phyloP scores from a whole-genome alignment of 2,329 filamentous ascomycete genomes.

The Didymellaceae sp. region DNA sequence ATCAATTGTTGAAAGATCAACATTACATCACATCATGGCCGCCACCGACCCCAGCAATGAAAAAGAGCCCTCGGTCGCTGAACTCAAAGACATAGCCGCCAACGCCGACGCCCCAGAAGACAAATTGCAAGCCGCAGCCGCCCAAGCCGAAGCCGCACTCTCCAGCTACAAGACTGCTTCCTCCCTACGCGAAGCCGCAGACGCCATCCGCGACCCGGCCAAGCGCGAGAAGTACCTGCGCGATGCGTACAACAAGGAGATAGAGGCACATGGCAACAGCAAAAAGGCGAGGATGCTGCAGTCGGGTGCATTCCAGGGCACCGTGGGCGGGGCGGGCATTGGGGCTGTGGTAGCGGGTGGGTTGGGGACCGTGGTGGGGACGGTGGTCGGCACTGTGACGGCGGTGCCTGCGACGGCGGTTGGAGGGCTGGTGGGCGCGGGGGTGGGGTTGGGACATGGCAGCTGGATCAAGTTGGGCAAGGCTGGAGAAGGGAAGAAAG shows the following conservation, averaged over 20 bases:
- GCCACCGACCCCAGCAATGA: slow-evolving; percentile 2
- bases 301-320: slow-evolving; percentile 51
- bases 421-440: slow-evolving; percentile 50
- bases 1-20: too few relatives aligned
- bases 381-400: slow-evolving; percentile 49
- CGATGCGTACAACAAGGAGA: slow-evolving; percentile 44
- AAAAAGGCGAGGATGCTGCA: slow-evolving; percentile 45
- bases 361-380: slow-evolving; percentile 51
- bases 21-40: too few relatives aligned
- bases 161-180: slow-evolving; percentile 37
- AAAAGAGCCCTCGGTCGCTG: slow-evolving; percentile 17
- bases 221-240: slow-evolving; percentile 45
- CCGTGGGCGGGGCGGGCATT: slow-evolving; percentile 51
- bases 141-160: slow-evolving; percentile 39
- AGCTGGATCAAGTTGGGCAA: slow-evolving; percentile 51
- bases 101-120: slow-evolving; percentile 29
- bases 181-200: slow-evolving; percentile 32
- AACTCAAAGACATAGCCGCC: slow-evolving; percentile 31
- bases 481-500: slow-evolving; percentile 23
- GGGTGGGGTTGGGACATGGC: slow-evolving; percentile 51
- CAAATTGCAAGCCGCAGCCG: slow-evolving; percentile 40
- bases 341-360: slow-evolving; percentile 51
- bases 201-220: slow-evolving; percentile 38
- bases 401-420: slow-evolving; percentile 50
- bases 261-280: slow-evolving; percentile 42